phyloP scores from a whole-genome alignment of 2,329 filamentous ascomycete species.

The Elsinoe perseae region DNA sequence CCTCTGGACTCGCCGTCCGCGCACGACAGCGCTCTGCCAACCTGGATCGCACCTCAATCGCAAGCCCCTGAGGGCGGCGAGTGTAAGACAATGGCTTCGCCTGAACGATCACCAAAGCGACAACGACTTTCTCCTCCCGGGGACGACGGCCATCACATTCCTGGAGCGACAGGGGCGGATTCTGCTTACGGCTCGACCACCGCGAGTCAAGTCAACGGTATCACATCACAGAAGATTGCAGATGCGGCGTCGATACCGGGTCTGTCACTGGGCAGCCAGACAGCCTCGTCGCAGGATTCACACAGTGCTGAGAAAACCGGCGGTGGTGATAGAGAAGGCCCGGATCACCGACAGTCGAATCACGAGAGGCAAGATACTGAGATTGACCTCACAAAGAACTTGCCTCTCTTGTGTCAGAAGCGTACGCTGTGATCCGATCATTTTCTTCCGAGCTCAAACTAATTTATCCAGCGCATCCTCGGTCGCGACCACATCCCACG shows the following conservation, averaged over 20 bases:
- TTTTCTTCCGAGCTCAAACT: slow-evolving; percentile 10
- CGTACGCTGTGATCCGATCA: slow-evolving; percentile 24
- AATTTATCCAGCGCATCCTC: slow-evolving; percentile 27
- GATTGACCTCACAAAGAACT: slow-evolving; percentile 12
- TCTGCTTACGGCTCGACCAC: slow-evolving; percentile 13
- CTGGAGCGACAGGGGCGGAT: slow-evolving; percentile 6
- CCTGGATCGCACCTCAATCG: slow-evolving; percentile 2
- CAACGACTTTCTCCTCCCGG: slow-evolving; percentile 27
- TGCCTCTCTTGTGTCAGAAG: slow-evolving; percentile 32
- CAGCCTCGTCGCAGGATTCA: neutral
- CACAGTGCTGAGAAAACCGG: neutral
- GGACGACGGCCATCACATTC: neutral
- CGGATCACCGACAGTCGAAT: slow-evolving; percentile 37
- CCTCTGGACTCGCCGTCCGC: neutral
- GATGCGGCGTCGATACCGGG: slow-evolving; percentile 5
- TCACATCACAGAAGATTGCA: neutral
- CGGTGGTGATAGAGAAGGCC: slow-evolving; percentile 25
- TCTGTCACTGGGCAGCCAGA: neutral
- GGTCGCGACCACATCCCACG: slow-evolving; percentile 49
- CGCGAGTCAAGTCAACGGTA: slow-evolving; percentile 10
- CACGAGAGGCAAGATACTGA: slow-evolving; percentile 38
- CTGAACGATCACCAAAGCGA: slow-evolving; percentile 30
- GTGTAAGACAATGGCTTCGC: slow-evolving; percentile 2
- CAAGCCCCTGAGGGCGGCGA: slow-evolving; percentile 12
- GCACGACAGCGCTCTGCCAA: slow-evolving; percentile 6